These are phyloP conservation scores for Colletotrichum sp. DNA, from an alignment of 2,329 filamentous ascomycete genomes.

Conservation along the genomic window DNA sequence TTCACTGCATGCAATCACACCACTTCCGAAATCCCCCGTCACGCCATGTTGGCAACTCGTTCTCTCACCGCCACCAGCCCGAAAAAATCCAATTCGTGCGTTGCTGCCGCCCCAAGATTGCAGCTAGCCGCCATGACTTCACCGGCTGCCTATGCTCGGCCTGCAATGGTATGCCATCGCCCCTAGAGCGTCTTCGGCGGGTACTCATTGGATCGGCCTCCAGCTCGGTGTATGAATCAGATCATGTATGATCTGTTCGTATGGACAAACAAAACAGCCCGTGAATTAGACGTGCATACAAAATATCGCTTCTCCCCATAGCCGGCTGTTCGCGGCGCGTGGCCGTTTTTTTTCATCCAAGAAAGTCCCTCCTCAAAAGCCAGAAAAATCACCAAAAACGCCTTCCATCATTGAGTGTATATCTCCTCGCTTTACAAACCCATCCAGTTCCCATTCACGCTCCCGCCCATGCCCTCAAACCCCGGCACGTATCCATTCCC, in stretches of 20 bases:
- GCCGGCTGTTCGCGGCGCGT: neutral
- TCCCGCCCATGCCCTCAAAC: conserved; percentile 4
- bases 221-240: neutral
- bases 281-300: neutral
- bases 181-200: neutral
- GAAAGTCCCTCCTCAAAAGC: neutral
- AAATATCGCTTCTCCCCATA: neutral
- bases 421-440: neutral
- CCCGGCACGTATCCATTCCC: conserved; percentile 15
- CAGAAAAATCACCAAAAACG: neutral
- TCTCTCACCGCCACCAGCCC: neutral
- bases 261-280: neutral
- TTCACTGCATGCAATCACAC: neutral
- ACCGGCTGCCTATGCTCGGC: neutral
- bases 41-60: neutral
- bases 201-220: neutral
- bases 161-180: neutral
- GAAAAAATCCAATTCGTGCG: neutral
- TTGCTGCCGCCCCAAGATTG: neutral
- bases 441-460: conserved; percentile 11
- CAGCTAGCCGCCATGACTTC: neutral
- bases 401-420: neutral
- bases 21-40: neutral
- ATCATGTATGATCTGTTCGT: neutral
- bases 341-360: neutral